phyloP scores from a whole-genome alignment of 192 early-diverging fungal genomes.

The Rhizophagus sp. region DNA sequence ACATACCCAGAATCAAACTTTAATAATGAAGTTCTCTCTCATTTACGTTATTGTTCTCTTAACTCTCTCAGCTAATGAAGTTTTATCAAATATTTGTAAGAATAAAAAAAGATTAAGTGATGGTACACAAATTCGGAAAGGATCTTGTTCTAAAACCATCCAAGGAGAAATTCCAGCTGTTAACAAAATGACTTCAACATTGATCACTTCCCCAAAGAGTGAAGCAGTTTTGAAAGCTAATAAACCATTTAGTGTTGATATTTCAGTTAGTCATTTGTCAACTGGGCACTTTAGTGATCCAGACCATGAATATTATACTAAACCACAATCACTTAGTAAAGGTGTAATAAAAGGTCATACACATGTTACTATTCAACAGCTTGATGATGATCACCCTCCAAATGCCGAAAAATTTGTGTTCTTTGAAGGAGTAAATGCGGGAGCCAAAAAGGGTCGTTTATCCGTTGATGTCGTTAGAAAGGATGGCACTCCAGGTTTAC shows the following conservation, averaged over 20 bases:
- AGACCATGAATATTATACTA: background rate
- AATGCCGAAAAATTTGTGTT: background rate
- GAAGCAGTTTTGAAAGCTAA: background rate
- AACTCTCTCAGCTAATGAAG: background rate
- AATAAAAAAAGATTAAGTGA: background rate
- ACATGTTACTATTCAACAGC: constrained; percentile 19
- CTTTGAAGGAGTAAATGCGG: background rate
- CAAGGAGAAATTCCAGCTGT: constrained; percentile 1
- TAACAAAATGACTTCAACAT: background rate
- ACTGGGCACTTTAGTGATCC: constrained; percentile 12
- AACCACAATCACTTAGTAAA: background rate
- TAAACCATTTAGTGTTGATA: background rate
- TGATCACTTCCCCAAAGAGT: background rate
- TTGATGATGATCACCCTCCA: too few relatives aligned
- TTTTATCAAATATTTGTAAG: background rate
- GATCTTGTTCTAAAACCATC: background rate
- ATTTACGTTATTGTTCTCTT: background rate
- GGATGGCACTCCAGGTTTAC: background rate
- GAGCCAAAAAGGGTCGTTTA: background rate
- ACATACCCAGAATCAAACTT: background rate
- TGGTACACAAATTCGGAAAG: background rate
- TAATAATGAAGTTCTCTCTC: background rate
- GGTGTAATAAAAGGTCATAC: constrained; percentile 11
- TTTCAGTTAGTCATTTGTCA: background rate
- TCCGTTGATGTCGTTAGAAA: background rate